Evolutionary conservation across 1,284 basidiomycete species (phyloP), one percentile per base, ranked within the genome.

Genomic region (Gomphus bonarii): DNA sequence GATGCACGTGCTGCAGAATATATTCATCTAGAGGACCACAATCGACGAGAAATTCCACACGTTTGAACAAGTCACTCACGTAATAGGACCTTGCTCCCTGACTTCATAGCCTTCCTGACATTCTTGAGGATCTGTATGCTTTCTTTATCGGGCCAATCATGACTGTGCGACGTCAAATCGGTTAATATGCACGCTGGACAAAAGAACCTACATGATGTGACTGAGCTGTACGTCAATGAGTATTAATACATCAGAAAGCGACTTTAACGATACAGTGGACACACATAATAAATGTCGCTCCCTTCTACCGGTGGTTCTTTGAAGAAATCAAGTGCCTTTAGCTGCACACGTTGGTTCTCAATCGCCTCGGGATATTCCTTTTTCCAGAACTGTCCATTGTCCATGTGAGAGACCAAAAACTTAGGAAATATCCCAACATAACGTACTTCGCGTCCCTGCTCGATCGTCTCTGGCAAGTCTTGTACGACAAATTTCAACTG

Each of bases 251-350:
- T 2, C 35, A 36, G 35, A 11, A 9, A 36, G n/a, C n/a, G n/a
- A n/a, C n/a, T n/a, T n/a, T n/a, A n/a, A n/a, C n/a, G n/a, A n/a
- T n/a, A n/a, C n/a, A n/a, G n/a, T n/a, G n/a, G n/a, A n/a, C n/a
- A 36, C 2, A 11, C 1, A 47, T 76, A 76, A 61, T 77, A 79
- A 10, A 74, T 67, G 51, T 78, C 72, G 35, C 71, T 71, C 0
- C 66, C 69, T 20, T 63, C 58, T 12, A 73, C 68, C 1, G 76
- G 75, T n/a, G 67, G 59, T 46, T 72, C 70, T 42, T 65, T 63
- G 38, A 80, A 72, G 64, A 78, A 80, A 60, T 80, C 71, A n/a
- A 79, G 62, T 1, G 70, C 60, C 22, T 69, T 62, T 49, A 78
- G 73, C 22, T 70, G 61, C 5, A 77, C 66, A 3, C 65, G 66